Base-by-base conservation (phyloP, 495 filamentous ascomycete species). In the Aspergillus affinis region DNA sequence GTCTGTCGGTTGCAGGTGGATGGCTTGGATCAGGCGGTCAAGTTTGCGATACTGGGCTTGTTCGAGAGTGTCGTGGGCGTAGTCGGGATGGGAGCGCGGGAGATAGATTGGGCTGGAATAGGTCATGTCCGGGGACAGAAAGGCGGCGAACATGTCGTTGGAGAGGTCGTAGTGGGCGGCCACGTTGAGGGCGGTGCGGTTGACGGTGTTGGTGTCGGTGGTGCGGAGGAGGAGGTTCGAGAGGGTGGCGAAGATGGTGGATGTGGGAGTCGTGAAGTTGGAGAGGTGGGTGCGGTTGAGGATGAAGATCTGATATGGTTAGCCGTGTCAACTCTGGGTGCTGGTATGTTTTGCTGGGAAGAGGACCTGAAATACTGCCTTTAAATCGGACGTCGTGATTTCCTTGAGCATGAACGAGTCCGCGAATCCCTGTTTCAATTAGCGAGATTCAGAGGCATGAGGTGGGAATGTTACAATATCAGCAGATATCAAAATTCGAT, bases 81-180 rank as follows among this genome's bases (percentile, higher is more conserved):
- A 17, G n/a, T 49, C 12, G 47, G 18, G 47, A 6, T 20, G 18
- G 6, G 18, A 26, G 1, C 8, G 18, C 1, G 47, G 47, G 18
- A 49, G 47, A 2, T 26, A 49, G 47, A 49, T 26, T 0, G 47
- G 47, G 21, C 47, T 6, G 47, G 47, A 49, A n/a, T 49, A 49
- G n/a, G 47, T 20, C 47, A 49, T 49, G 9, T 26, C 47, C 6
- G 18, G 19, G n/a, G 18, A 19, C 47, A 49, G 12, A 15, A 49
- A 49, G 18, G 47, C 47, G n/a, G 47, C 47, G 47, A 49, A 49
- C 47, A 49, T 49, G n/a, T 19, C 47, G 47, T 49, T 49, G 19
- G 47, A 49, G 47, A 26, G 18, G 12, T 49, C 47, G 47, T 49
- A 49, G 47, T 49, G 47, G 10, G 47, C 47, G 18, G 47, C 47